phyloP scores from a whole-genome alignment of 139 green algal genomes.

The Eudorina sp. region DNA sequence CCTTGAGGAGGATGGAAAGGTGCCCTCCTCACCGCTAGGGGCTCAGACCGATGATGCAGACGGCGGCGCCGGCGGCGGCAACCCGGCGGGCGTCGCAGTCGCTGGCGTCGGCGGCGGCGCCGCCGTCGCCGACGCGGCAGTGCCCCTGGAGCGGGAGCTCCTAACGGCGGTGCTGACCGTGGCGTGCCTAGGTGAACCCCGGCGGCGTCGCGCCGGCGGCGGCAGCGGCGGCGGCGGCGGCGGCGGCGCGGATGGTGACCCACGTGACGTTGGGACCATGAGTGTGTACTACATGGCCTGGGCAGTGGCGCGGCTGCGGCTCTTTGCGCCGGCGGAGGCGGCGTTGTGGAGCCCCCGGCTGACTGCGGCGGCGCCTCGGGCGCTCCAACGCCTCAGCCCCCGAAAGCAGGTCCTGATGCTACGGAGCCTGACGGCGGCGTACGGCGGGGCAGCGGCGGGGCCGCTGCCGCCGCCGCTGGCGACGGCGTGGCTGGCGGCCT shows the following conservation, averaged over 20 bases:
- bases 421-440: neutral
- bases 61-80: neutral
- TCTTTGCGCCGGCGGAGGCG: neutral
- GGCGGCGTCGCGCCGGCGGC: neutral
- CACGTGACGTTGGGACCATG: neutral
- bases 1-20: too few relatives aligned
- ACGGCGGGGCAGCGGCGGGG: neutral
- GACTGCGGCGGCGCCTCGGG: neutral
- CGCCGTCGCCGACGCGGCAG: too few relatives aligned
- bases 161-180: conserved; percentile 18
- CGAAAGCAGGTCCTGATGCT: conserved; percentile 44
- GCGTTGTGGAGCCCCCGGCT: conserved; percentile 16
- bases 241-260: neutral
- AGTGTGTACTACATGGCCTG: conserved; percentile 13
- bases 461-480: neutral
- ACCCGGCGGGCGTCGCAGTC: neutral
- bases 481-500: conserved; percentile 11
- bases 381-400: neutral
- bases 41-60: too few relatives aligned
- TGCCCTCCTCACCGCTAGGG: too few relatives aligned
- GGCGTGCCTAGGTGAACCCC: neutral
- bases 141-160: neutral
- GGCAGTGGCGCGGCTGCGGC: conserved; percentile 25
- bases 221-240: neutral
- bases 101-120: neutral